phyloP scores from a whole-genome alignment of 805 yeast genomes.

The Schizosaccharomyces japonicus region DNA sequence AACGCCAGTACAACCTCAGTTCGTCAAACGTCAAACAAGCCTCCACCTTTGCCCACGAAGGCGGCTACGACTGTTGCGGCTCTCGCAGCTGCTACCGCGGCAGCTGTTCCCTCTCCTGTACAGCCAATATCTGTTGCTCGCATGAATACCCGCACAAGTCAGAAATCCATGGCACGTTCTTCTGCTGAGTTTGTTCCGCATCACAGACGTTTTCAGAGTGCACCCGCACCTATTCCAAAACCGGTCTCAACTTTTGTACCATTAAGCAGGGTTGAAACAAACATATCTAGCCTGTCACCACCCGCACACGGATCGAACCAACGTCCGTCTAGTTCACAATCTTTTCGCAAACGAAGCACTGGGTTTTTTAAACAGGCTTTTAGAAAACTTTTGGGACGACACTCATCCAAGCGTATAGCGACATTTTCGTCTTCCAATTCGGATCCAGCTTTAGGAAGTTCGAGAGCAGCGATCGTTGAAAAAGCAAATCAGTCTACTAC shows the following conservation, averaged over 20 bases:
- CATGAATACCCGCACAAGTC: too few species aligned
- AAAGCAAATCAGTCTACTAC: not conserved
- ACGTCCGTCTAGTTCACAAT: slow-evolving; percentile 1
- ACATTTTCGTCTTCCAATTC: not conserved
- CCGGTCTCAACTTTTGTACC: not conserved
- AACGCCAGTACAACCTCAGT: too few species aligned
- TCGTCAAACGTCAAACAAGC: too few species aligned
- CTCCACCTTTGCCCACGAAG: too few species aligned
- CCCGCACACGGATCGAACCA: not conserved
- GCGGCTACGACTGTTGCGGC: too few species aligned
- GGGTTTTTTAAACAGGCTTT: not conserved
- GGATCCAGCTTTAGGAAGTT: not conserved
- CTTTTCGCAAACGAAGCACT: not conserved
- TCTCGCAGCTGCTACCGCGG: too few species aligned
- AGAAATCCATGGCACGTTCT: not conserved
- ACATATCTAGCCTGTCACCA: not conserved
- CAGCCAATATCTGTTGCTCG: too few species aligned
- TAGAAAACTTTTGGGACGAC: not conserved
- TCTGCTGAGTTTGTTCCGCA: not conserved
- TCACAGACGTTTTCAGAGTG: not conserved
- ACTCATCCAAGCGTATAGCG: not conserved
- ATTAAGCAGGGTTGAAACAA: not conserved
- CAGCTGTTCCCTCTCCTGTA: too few species aligned
- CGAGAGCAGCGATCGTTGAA: not conserved
- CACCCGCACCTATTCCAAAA: not conserved